Percentiles rank a stretch among this genome's conserved stretches.
These are phyloP conservation scores for Diaporthe eres DNA, from an alignment of 2,329 filamentous ascomycete species.

Conservation along the genomic window DNA sequence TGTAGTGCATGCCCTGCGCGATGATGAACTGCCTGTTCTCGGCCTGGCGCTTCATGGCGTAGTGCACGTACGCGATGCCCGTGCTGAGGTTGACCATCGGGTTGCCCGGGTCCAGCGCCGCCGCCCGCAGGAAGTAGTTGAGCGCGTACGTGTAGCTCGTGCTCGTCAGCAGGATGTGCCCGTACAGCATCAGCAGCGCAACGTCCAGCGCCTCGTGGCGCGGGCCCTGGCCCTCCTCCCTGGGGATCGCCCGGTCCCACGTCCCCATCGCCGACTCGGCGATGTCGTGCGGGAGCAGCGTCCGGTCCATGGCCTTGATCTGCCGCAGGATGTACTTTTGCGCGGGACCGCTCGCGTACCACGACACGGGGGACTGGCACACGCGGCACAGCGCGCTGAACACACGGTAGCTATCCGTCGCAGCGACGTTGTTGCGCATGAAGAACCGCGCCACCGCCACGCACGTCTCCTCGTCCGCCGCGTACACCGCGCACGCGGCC, in stretches of 20 bases:
- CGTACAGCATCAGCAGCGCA: conserved; percentile 88
- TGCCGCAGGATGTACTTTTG: conserved; percentile 94
- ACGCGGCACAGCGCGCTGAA: conserved; percentile 84
- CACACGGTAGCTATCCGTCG: conserved; percentile 86
- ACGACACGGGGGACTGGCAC: conserved; percentile 78
- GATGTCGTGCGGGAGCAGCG: conserved; percentile 67
- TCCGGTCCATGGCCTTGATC: conserved; percentile 88
- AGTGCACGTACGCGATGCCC: conserved; percentile 87
- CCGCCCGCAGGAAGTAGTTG: conserved; percentile 86
- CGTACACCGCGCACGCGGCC: conserved; percentile 83
- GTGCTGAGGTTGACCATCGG: conserved; percentile 85
- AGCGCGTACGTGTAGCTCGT: conserved; percentile 85
- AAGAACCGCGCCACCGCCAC: conserved; percentile 83
- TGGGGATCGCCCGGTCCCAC: conserved; percentile 43
- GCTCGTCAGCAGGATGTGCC: conserved; percentile 87
- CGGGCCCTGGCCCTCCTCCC: conserved; percentile 50
- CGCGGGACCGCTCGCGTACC: conserved; percentile 84
- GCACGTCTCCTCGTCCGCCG: conserved; percentile 83
- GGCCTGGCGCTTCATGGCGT: conserved; percentile 88
- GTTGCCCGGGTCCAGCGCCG: conserved; percentile 81
- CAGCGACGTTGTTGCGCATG: conserved; percentile 84
- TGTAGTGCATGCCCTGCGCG: conserved; percentile 85
- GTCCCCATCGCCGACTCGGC: conserved; percentile 54
- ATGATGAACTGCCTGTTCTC: conserved; percentile 92
- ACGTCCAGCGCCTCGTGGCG: conserved; percentile 72